Percentiles rank a stretch among this genome's conserved stretches.
phyloP scores from a whole-genome alignment of 2,329 filamentous ascomycete genomes.

The Huntiella omanensis region DNA sequence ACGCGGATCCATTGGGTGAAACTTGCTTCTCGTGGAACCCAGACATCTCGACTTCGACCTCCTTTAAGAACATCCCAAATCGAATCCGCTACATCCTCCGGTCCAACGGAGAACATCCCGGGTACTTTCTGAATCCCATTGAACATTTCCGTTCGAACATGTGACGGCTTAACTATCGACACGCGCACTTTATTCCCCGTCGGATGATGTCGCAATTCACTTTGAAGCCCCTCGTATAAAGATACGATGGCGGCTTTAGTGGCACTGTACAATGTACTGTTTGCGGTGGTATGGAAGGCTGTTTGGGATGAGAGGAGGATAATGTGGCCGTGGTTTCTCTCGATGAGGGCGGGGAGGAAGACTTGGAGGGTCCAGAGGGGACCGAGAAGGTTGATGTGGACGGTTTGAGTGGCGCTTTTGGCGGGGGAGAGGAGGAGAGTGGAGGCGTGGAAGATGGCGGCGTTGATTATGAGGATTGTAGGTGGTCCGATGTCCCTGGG shows the following conservation, averaged over 20 bases:
- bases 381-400: conserved; percentile 37
- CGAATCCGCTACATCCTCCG: conserved; percentile 1
- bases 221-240: conserved; percentile 38
- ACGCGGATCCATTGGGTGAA: conserved; percentile 2
- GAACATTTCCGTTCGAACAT: conserved; percentile 28
- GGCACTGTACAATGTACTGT: conserved; percentile 39
- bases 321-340: conserved; percentile 38
- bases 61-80: conserved; percentile 5
- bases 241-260: conserved; percentile 37
- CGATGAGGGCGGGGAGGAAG: conserved; percentile 36
- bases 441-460: conserved; percentile 32
- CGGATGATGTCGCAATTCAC: conserved; percentile 32
- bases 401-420: conserved; percentile 24
- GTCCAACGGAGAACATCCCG: conserved; percentile 6
- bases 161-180: conserved; percentile 16
- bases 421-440: conserved; percentile 29
- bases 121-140: conserved; percentile 11
- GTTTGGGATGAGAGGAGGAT: conserved; percentile 37
- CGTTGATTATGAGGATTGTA: conserved; percentile 35
- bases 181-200: conserved; percentile 32
- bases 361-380: conserved; percentile 38
- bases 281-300: conserved; percentile 31
- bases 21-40: background rate
- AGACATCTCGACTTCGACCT: conserved; percentile 10
- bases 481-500: conserved; percentile 17